These are phyloP conservation scores for Starmera quercuum DNA, from an alignment of 805 yeast species.

Conservation along the genomic window DNA sequence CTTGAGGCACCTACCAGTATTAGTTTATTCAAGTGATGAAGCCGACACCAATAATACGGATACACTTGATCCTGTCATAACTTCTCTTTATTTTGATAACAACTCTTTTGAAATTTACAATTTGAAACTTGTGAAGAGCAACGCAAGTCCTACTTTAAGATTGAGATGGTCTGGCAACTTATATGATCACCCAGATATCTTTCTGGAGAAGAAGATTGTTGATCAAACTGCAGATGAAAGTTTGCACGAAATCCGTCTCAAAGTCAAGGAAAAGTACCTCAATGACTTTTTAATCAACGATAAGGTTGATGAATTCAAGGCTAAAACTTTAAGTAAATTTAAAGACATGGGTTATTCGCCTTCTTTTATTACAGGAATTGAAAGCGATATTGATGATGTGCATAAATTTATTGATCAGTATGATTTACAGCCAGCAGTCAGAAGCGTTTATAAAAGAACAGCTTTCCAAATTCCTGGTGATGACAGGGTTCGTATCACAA, in stretches of 20 bases:
- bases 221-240: constrained; percentile 44
- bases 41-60: constrained; percentile 31
- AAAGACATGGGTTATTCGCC: constrained; percentile 51
- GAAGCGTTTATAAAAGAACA: constrained; percentile 83
- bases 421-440: constrained; percentile 74
- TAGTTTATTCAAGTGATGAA: constrained; percentile 54
- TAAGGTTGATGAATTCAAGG: constrained; percentile 32
- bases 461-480: constrained; percentile 99
- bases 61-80: constrained; percentile 70
- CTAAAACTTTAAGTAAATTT: constrained; percentile 53
- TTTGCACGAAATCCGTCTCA: constrained; percentile 57
- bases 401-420: constrained; percentile 56
- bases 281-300: constrained; percentile 60
- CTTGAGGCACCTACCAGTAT: constrained; percentile 86
- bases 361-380: constrained; percentile 42
- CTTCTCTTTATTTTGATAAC: constrained; percentile 85
- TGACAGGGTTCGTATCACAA: constrained; percentile 81
- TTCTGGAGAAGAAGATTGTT: constrained; percentile 71
- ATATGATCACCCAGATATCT: constrained; percentile 66
- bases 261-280: constrained; percentile 74
- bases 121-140: constrained; percentile 65
- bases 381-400: constrained; percentile 49
- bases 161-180: constrained; percentile 89
- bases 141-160: constrained; percentile 68
- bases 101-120: constrained; percentile 78